These are phyloP conservation scores for Luffa acutangula DNA, from an alignment of 306 rosid genomes.

Conservation along the genomic window DNA sequence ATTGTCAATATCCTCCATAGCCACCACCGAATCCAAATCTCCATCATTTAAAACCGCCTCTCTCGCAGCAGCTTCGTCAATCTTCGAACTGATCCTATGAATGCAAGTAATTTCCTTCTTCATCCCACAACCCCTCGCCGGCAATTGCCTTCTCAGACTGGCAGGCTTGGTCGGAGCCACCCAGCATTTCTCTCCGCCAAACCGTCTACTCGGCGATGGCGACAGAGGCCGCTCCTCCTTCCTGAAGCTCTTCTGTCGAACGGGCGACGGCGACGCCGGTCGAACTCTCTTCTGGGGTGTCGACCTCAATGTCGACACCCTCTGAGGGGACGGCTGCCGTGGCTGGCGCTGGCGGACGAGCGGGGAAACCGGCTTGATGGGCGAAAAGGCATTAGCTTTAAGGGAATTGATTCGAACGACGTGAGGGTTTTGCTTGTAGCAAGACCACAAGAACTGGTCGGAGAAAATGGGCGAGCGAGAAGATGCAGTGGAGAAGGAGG, in stretches of 20 bases:
- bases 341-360: background rate
- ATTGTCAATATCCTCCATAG: conserved; percentile 62
- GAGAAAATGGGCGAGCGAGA: conserved; percentile 46
- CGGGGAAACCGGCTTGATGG: background rate
- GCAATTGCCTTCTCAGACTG: background rate
- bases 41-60: conserved; percentile 26
- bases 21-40: conserved; percentile 20
- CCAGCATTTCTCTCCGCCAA: conserved; percentile 14
- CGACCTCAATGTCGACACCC: background rate
- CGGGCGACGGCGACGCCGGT: conserved; percentile 14
- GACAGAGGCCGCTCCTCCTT: conserved; percentile 31
- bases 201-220: conserved; percentile 57
- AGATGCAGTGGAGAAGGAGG: conserved; percentile 35
- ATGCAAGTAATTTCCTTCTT: conserved; percentile 26
- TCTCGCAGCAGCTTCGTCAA: conserved; percentile 45
- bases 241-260: conserved; percentile 69
- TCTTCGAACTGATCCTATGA: conserved; percentile 38
- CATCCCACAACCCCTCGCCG: conserved; percentile 29
- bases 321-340: conserved; percentile 12
- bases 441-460: conserved; percentile 51
- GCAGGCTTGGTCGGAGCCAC: background rate
- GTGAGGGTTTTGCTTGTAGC: conserved; percentile 64
- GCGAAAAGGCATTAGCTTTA: conserved; percentile 22
- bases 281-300: conserved; percentile 52
- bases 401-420: conserved; percentile 48